Base-by-base conservation (phyloP, 305 asterid genomes). In the Fraxinus velutina region DNA sequence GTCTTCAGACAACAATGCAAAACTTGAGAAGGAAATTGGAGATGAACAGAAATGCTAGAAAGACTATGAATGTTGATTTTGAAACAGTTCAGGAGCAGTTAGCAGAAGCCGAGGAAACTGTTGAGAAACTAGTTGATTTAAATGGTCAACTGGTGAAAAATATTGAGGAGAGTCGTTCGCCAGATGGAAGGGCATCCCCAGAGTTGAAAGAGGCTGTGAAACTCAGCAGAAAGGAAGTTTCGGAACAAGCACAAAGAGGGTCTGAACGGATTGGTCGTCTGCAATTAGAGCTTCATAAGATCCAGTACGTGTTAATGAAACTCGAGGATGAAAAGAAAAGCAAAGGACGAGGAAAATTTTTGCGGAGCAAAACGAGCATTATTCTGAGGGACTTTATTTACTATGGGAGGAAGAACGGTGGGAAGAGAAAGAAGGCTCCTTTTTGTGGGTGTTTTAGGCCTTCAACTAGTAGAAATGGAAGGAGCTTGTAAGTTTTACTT, bases 81-180 rank as follows among this genome's bases (percentile, higher is more conserved):
- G 98, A 91, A 68, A 94, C 93, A 3, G 95, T 96, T 5, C 87
- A 91, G 39, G 97, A 94, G 75, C 99, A 96, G 93, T 55, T 96
- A 22, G 84, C 89, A 34, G 98, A 96, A 86, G 97, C 97, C 0
- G 98, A 96, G 86, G 99, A 93, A 83, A 91, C 94, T 0, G 89
- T 93, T 0, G 79, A 78, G 13, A 83, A 89, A 84, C 87, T 96
- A 24, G 90, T 87, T 82, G 94, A 94, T 75, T 81, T 94, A 86
- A 96, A 96, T 9, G 86, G 90, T 12, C 86, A 89, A 55, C 80
- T 94, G 42, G 87, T 88, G 83, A 90, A 82, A 82, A 90, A 77
- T 39, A 81, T 92, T 4, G 94, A 92, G 81, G 95, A 88, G 33
- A 86, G 92, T 27, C 87, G 90, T 0, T 90, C 96, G 2, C 91